Evolutionary conservation across 1,284 basidiomycete species (phyloP).

Genomic region (Mycosarcoma mackinlayi): DNA sequence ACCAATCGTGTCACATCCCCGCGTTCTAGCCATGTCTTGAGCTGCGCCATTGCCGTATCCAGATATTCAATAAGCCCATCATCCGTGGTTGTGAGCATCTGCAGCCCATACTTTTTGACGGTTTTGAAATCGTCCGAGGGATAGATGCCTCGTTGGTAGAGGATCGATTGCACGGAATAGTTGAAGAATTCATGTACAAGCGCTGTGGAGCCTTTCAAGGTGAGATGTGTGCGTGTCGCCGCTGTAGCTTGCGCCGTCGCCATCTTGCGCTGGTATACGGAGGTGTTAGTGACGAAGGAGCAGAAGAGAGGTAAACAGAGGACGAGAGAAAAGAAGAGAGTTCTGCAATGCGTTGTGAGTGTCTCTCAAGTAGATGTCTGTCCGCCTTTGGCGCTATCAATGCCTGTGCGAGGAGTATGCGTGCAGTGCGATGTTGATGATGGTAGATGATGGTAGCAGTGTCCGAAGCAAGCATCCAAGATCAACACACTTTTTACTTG

Average conservation of each 20-base stretch:
- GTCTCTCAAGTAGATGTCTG: no score
- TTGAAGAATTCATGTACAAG: conserved; percentile 99
- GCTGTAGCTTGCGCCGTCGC: conserved; percentile 57
- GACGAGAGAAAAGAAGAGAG: neutral
- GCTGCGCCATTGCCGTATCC: conserved; percentile 86
- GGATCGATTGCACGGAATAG: conserved; percentile 82
- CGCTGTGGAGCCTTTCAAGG: conserved; percentile 91
- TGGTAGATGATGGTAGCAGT: neutral
- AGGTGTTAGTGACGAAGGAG: no score
- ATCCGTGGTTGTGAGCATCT: conserved; percentile 92
- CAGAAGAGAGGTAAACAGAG: no score
- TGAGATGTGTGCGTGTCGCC: conserved; percentile 69
- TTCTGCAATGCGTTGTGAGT: no score
- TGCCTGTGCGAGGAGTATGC: no score
- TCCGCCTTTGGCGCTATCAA: no score
- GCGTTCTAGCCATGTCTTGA: conserved; percentile 81
- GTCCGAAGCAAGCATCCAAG: neutral
- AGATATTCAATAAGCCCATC: conserved; percentile 91
- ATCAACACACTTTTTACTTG: conserved; percentile 14
- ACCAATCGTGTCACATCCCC: conserved; percentile 91
- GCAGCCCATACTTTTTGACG: conserved; percentile 92
- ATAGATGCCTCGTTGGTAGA: conserved; percentile 97
- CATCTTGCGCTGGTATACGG: conserved; percentile 7
- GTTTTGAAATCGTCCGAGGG: conserved; percentile 89
- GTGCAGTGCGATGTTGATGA: neutral